phyloP scores from a whole-genome alignment of 441 rosid genomes.

The Populus hybrid region DNA sequence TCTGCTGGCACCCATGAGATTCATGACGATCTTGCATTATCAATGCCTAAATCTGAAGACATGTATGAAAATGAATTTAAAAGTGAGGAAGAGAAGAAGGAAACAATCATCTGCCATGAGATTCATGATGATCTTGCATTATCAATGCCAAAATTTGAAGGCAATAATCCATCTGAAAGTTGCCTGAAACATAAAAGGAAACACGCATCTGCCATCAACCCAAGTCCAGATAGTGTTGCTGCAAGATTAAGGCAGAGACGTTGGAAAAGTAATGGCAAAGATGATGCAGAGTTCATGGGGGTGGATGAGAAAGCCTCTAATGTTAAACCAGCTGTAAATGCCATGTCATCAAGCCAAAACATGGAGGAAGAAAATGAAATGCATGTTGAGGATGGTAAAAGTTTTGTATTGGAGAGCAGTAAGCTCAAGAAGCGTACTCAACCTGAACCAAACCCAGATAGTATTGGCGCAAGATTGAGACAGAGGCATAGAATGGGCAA shows the following conservation, averaged over 20 bases:
- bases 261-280: neutral
- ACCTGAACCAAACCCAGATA: constrained; percentile 33
- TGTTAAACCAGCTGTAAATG: constrained; percentile 1
- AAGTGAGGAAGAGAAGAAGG: constrained; percentile 24
- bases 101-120: neutral
- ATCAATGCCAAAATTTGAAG: constrained; percentile 6
- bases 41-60: constrained; percentile 21
- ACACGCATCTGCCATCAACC: constrained; percentile 10
- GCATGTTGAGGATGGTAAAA: constrained; percentile 1
- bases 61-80: constrained; percentile 17
- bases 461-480: constrained; percentile 50
- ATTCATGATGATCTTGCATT: constrained; percentile 16
- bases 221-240: constrained; percentile 27
- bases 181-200: constrained; percentile 16
- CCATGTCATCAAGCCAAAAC: neutral
- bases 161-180: neutral
- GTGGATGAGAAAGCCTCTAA: constrained; percentile 11
- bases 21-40: constrained; percentile 16
- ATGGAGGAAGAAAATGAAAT: constrained; percentile 16
- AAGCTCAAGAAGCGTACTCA: constrained; percentile 23
- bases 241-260: constrained; percentile 33
- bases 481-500: constrained; percentile 37
- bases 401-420: constrained; percentile 7
- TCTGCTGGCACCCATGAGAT: constrained; percentile 16
- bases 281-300: neutral